Percentiles rank a stretch among this genome's conserved stretches.
Evolutionary conservation across 352 stramenopile genomes (phyloP).

Genomic region (Globisporangium paroecandrum): DNA sequence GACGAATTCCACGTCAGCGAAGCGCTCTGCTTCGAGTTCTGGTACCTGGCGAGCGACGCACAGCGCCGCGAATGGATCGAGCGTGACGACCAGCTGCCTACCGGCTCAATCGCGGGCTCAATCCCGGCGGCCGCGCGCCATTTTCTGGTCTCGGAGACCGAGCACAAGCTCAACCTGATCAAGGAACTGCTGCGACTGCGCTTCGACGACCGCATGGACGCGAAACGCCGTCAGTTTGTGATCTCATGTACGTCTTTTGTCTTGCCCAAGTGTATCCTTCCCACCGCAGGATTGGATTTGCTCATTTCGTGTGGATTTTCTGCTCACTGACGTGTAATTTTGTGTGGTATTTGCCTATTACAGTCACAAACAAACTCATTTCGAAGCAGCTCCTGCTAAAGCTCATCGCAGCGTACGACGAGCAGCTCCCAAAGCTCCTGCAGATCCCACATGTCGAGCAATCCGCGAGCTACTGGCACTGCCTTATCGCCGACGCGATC

Average conservation of each 20-base stretch:
- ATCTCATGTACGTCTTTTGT: constrained; percentile 30
- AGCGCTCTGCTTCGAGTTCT: constrained; percentile 65
- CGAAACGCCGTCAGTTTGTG: constrained; percentile 60
- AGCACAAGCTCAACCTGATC: constrained; percentile 70
- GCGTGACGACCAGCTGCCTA: constrained; percentile 58
- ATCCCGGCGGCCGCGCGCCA: constrained; percentile 70
- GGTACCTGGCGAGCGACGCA: constrained; percentile 73
- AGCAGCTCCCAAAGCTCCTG: constrained; percentile 50
- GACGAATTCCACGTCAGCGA: constrained; percentile 74
- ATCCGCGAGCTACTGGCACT: constrained; percentile 75
- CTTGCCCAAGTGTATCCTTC: not conserved
- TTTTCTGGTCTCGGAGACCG: constrained; percentile 70
- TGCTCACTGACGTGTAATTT: not conserved
- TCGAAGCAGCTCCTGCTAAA: constrained; percentile 45
- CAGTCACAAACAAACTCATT: constrained; percentile 66
- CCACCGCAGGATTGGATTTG: not conserved
- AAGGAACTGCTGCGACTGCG: constrained; percentile 72
- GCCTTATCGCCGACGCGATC: constrained; percentile 62
- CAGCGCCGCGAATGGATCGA: constrained; percentile 67
- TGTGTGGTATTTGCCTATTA: not conserved
- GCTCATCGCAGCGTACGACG: constrained; percentile 43
- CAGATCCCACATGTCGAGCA: constrained; percentile 57
- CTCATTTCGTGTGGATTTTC: not conserved
- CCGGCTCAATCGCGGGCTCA: constrained; percentile 39
- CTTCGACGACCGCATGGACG: constrained; percentile 52